These are phyloP conservation scores for Candida ponderosae DNA, from an alignment of 805 yeast genomes.

Conservation along the genomic window DNA sequence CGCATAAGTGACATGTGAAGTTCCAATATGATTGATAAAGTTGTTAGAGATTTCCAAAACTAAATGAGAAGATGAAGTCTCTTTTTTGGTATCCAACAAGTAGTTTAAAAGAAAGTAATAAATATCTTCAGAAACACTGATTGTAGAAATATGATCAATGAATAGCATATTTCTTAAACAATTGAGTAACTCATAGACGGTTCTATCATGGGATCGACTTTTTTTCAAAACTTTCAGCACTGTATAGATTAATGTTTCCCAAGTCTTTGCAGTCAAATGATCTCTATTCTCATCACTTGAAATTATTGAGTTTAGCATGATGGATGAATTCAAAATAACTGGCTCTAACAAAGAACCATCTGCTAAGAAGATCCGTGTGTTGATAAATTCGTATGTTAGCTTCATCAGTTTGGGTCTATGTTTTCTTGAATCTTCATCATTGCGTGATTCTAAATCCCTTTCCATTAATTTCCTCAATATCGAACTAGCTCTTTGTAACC, in stretches of 20 bases:
- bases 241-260: conserved; percentile 6
- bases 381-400: conserved; percentile 5
- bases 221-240: conserved; percentile 6
- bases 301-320: conserved; percentile 19
- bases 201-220: conserved; percentile 16
- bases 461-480: conserved; percentile 20
- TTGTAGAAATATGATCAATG: conserved; percentile 17
- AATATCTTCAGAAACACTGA: conserved; percentile 12
- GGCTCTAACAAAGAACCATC: conserved; percentile 19
- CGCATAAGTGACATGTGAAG: conserved; percentile 30
- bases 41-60: conserved; percentile 39
- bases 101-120: conserved; percentile 14
- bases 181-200: conserved; percentile 18
- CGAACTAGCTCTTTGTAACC: conserved; percentile 26
- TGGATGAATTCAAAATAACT: conserved; percentile 21
- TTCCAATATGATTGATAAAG: conserved; percentile 32
- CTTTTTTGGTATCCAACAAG: conserved; percentile 16
- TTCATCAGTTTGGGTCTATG: conserved; percentile 11
- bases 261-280: conserved; percentile 9
- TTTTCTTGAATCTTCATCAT: conserved; percentile 4
- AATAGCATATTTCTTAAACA: conserved; percentile 16
- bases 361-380: conserved; percentile 4
- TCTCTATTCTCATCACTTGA: conserved; percentile 13
- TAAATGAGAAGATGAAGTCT: conserved; percentile 21
- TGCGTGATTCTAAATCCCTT: no score